These are phyloP conservation scores for Pilasporangium apinafurcum DNA, from an alignment of 352 stramenopile genomes.

Conservation along the genomic window DNA sequence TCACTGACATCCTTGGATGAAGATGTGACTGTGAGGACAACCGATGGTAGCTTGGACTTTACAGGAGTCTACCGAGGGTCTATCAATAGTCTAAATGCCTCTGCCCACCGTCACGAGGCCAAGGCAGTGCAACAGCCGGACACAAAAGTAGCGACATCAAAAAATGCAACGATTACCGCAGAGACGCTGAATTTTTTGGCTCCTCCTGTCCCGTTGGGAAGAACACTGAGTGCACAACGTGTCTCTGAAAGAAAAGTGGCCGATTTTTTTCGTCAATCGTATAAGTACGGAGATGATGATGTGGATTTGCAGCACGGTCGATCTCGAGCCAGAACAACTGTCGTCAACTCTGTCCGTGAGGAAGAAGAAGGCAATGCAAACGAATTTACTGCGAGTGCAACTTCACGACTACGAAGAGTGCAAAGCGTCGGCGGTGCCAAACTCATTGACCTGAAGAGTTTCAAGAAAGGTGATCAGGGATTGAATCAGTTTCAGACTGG, in stretches of 20 bases:
- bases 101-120: background rate
- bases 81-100: constrained; percentile 14
- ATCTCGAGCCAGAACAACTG: constrained; percentile 21
- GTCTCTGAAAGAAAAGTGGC: constrained; percentile 35
- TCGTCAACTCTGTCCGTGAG: constrained; percentile 18
- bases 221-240: constrained; percentile 30
- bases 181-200: constrained; percentile 17
- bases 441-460: constrained; percentile 22
- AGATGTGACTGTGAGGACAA: constrained; percentile 2
- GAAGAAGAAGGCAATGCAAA: constrained; percentile 8
- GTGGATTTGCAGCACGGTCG: constrained; percentile 7
- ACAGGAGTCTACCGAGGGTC: constrained; percentile 43
- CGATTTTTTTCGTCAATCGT: constrained; percentile 39
- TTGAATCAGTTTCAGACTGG: too few relatives aligned
- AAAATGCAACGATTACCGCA: background rate
- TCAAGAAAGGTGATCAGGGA: constrained; percentile 12
- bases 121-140: background rate
- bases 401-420: constrained; percentile 5
- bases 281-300: constrained; percentile 12
- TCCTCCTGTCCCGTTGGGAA: too few relatives aligned
- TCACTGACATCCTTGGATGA: constrained; percentile 14
- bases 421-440: constrained; percentile 12
- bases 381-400: too few relatives aligned
- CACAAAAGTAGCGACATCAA: background rate
- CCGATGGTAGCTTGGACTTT: constrained; percentile 36